Percentiles rank a stretch among this genome's conserved stretches.
Conservation (phyloP, 2,329 filamentous ascomycete genomes). For the Botrytis galanthina region DNA sequence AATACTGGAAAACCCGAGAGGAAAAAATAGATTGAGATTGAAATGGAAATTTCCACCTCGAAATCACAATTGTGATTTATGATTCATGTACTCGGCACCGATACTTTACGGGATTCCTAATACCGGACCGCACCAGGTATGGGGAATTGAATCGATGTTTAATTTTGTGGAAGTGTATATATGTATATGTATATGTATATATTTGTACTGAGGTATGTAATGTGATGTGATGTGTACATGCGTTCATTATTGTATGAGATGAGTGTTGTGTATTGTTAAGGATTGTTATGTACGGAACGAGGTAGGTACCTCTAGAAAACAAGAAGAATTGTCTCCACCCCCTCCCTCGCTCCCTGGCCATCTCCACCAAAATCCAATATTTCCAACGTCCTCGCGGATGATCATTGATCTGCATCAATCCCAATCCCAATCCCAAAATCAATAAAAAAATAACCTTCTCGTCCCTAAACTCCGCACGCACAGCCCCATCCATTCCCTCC, state of each 20-base stretch:
- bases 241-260: neutral
- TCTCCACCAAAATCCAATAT: neutral
- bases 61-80: neutral
- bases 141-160: neutral
- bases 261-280: neutral
- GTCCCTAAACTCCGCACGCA: neutral
- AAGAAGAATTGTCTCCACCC: neutral
- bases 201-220: neutral
- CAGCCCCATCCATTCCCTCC: neutral
- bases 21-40: neutral
- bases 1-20: neutral
- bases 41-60: neutral
- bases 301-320: neutral
- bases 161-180: neutral
- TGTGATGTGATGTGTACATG: neutral
- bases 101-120: neutral
- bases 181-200: neutral
- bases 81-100: too few relatives aligned
- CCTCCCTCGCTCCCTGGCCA: neutral
- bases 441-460: neutral
- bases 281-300: neutral
- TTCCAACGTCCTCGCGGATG: neutral
- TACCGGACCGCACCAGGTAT: neutral
- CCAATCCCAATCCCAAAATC: neutral
- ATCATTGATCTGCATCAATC: neutral